phyloP scores from a whole-genome alignment of 495 filamentous ascomycete genomes.

The Hyaloscypha finlandica region DNA sequence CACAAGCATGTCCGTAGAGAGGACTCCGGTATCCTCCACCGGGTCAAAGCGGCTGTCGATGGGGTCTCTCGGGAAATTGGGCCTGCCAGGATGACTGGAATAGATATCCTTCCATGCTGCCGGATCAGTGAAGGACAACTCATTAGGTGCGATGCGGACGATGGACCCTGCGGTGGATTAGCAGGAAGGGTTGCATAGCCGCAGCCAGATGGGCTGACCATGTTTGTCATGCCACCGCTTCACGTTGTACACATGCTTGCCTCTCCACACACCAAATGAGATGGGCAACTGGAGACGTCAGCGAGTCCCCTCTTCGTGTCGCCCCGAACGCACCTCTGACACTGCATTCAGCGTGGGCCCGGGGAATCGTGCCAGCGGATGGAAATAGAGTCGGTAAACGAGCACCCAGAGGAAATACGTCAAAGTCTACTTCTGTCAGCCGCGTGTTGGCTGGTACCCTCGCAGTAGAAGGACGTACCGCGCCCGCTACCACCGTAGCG shows the following conservation, averaged over 20 bases:
- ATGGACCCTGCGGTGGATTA: too few relatives aligned
- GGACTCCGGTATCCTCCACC: constrained; percentile 5
- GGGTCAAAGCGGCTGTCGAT: constrained; percentile 7
- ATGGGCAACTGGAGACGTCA: constrained; percentile 19
- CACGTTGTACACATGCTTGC: too few relatives aligned
- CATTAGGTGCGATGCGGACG: constrained; percentile 28
- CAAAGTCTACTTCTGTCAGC: too few relatives aligned
- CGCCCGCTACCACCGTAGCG: too few relatives aligned
- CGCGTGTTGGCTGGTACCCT: too few relatives aligned
- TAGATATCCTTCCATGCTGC: constrained; percentile 29
- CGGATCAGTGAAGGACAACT: constrained; percentile 16
- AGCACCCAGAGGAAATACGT: too few relatives aligned
- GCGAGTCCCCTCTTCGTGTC: too few relatives aligned
- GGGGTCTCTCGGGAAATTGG: constrained; percentile 19
- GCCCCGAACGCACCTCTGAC: constrained; percentile 12
- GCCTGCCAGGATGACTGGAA: constrained; percentile 8
- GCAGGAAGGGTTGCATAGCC: too few relatives aligned
- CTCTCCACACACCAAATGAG: too few relatives aligned
- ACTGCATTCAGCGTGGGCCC: constrained; percentile 15
- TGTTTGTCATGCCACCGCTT: constrained; percentile 31
- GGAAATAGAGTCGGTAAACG: constrained; percentile 19
- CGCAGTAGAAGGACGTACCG: too few relatives aligned
- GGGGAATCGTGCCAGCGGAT: constrained; percentile 23
- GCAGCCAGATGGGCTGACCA: too few relatives aligned
- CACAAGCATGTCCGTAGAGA: constrained; percentile 19